Evolutionary conservation across 2,329 filamentous ascomycete genomes (phyloP).

Genomic region (Epichloe sp.): DNA sequence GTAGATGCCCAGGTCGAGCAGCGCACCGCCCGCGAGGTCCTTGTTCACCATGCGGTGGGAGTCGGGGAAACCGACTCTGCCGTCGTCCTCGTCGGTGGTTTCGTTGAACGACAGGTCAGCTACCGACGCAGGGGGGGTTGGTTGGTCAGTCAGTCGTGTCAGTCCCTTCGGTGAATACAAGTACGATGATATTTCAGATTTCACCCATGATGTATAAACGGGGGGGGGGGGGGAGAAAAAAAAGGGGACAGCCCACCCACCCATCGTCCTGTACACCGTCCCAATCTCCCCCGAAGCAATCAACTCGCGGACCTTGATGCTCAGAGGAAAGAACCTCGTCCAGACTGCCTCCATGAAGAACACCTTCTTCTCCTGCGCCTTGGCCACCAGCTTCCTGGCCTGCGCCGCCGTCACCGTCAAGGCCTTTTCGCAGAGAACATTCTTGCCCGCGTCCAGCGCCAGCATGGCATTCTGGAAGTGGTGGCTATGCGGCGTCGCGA

Average conservation of each 20-base stretch:
- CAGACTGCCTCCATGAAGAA: conserved; percentile 83
- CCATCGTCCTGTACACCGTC: conserved; percentile 45
- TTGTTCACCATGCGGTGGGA: conserved; percentile 68
- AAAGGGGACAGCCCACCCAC: conserved; percentile 27
- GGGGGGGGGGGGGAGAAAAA: neutral
- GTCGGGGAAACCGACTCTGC: conserved; percentile 41
- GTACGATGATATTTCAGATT: too few species aligned
- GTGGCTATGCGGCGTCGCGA: conserved; percentile 83
- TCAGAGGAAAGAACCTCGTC: conserved; percentile 81
- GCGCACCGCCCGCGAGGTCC: conserved; percentile 67
- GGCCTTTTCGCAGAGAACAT: conserved; percentile 84
- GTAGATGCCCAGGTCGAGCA: conserved; percentile 82
- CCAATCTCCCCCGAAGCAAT: conserved; percentile 40
- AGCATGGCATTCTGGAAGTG: conserved; percentile 87
- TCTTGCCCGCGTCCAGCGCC: conserved; percentile 70
- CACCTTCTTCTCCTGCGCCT: conserved; percentile 57
- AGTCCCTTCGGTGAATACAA: too few species aligned
- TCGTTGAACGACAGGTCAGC: conserved; percentile 50
- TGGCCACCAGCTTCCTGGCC: conserved; percentile 56
- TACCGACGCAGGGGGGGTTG: conserved; percentile 8
- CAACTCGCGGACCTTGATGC: conserved; percentile 59
- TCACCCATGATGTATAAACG: too few species aligned
- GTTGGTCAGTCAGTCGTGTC: neutral
- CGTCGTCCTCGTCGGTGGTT: conserved; percentile 36
- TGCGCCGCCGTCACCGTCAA: conserved; percentile 77